These are phyloP conservation scores for Candida pseudocylindracea DNA, from an alignment of 1,139 yeast species.

Conservation along the genomic window DNA sequence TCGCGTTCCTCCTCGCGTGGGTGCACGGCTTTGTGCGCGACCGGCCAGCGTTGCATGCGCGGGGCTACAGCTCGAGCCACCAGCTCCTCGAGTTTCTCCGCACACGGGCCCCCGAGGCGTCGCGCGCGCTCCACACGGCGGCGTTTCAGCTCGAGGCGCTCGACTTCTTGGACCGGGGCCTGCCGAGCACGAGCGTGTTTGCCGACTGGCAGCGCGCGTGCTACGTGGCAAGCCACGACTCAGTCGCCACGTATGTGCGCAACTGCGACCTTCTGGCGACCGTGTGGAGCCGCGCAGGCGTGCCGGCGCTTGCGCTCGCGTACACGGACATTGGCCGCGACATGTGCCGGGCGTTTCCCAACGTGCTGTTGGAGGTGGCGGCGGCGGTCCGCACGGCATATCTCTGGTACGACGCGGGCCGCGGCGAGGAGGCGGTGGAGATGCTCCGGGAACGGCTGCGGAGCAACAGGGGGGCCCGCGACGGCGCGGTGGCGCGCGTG, in stretches of 20 bases:
- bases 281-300: constrained; percentile 31
- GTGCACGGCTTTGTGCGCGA: constrained; percentile 46
- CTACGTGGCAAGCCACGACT: constrained; percentile 23
- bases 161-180: constrained; percentile 28
- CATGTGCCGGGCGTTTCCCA: constrained; percentile 2
- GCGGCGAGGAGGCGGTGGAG: constrained; percentile 12
- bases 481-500: constrained; percentile 2
- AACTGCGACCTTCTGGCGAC: constrained; percentile 22
- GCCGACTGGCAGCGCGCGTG: constrained; percentile 32
- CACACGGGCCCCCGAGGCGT: constrained; percentile 28
- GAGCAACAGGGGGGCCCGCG: constrained; percentile 7
- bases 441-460: constrained; percentile 2
- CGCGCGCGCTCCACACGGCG: constrained; percentile 29
- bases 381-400: constrained; percentile 1
- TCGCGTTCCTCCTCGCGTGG: constrained; percentile 68
- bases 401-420: constrained; percentile 7
- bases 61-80: constrained; percentile 16
- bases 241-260: constrained; percentile 13
- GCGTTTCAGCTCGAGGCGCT: constrained; percentile 39
- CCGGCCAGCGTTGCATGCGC: constrained; percentile 35
- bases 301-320: constrained; percentile 17
- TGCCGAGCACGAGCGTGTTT: constrained; percentile 17
- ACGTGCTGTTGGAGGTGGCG: not conserved
- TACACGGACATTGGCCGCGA: constrained; percentile 22
- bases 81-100: constrained; percentile 43